These are phyloP conservation scores for Colletotrichum somersetense DNA, from an alignment of 2,329 filamentous ascomycete species.

Conservation along the genomic window DNA sequence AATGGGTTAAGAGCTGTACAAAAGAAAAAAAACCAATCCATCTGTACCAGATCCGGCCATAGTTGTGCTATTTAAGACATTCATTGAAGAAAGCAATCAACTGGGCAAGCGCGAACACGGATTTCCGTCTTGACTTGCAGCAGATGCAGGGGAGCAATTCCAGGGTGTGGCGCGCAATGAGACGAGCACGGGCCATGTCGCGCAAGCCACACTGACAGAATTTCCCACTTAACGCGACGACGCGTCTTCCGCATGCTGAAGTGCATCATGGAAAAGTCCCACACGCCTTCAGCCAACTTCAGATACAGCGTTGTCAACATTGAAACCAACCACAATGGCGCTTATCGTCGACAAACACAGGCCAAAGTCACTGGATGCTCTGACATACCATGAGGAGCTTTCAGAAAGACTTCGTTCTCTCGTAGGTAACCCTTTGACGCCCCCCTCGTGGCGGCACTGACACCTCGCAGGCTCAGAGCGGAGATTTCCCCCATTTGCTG, in stretches of 20 bases:
- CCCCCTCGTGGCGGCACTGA: constrained; percentile 21
- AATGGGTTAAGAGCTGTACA: constrained; percentile 12
- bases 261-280: constrained; percentile 38
- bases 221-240: constrained; percentile 55
- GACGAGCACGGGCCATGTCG: constrained; percentile 40
- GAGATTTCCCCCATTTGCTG: constrained; percentile 97
- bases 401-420: constrained; percentile 89
- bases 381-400: constrained; percentile 90
- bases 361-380: constrained; percentile 78
- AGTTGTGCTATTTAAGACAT: not conserved
- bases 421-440: constrained; percentile 63
- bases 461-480: constrained; percentile 83
- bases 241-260: constrained; percentile 45
- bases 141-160: not conserved
- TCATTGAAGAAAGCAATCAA: not conserved
- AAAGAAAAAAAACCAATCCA: constrained; percentile 3
- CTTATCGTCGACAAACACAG: constrained; percentile 80
- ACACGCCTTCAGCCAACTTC: constrained; percentile 26
- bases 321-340: constrained; percentile 62
- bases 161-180: constrained; percentile 5
- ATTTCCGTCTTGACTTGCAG: not conserved
- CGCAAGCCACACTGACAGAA: constrained; percentile 34
- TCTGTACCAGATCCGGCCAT: not conserved
- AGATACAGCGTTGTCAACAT: constrained; percentile 23
- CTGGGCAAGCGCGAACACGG: not conserved